phyloP scores from a whole-genome alignment of 129 eudicot species.

The Sambucus nigra region DNA sequence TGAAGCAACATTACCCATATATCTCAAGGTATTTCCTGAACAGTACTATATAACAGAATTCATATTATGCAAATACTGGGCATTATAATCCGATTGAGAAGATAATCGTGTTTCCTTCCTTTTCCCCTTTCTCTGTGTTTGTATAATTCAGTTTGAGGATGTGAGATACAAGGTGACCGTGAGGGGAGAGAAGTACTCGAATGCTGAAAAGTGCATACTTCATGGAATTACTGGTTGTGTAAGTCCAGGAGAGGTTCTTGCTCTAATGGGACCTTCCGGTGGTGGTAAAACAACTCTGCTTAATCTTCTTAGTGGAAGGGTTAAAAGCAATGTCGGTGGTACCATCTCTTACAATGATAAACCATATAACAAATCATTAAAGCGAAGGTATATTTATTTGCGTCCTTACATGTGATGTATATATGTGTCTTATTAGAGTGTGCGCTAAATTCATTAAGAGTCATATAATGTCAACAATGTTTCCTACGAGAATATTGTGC shows the following conservation, averaged over 20 bases:
- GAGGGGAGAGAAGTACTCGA: conserved; percentile 7
- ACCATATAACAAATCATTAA: conserved; percentile 24
- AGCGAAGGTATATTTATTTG: conserved; percentile 17
- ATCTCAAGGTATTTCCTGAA: conserved; percentile 15
- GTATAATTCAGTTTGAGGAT: conserved; percentile 39
- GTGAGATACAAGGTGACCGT: conserved; percentile 22
- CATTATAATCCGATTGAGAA: no score
- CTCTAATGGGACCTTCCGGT: conserved; percentile 41
- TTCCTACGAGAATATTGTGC: no score
- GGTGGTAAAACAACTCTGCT: conserved; percentile 41
- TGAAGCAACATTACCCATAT: conserved; percentile 18
- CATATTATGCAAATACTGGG: no score
- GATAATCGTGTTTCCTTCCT: no score
- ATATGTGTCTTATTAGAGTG: no score
- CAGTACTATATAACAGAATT: no score
- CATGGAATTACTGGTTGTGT: conserved; percentile 34
- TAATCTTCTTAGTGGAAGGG: conserved; percentile 32
- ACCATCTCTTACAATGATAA: conserved; percentile 29
- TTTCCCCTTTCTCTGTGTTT: no score
- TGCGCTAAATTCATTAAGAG: no score
- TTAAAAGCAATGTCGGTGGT: conserved; percentile 22
- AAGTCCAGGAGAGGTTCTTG: conserved; percentile 38
- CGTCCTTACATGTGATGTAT: no score
- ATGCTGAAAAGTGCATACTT: conserved; percentile 16
- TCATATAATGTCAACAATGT: no score